Percentiles rank a stretch among this genome's conserved stretches.
These are phyloP conservation scores for Teunomyces stri DNA, from an alignment of 805 yeast genomes.

Conservation along the genomic window DNA sequence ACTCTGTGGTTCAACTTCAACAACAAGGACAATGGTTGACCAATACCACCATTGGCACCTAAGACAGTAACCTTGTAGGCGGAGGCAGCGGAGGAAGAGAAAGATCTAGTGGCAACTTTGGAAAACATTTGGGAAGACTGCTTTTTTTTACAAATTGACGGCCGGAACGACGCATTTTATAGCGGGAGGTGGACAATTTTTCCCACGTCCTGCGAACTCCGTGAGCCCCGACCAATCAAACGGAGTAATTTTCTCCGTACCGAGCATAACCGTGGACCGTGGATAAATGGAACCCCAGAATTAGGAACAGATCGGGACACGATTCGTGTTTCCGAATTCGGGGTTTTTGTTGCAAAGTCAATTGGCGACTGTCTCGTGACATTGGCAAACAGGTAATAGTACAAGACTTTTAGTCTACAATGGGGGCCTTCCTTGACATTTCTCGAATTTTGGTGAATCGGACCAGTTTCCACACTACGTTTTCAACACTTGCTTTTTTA, in stretches of 20 bases:
- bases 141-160: neutral
- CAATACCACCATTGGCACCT: slow-evolving; percentile 94
- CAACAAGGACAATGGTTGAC: slow-evolving; percentile 78
- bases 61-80: slow-evolving; percentile 73
- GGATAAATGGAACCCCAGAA: slow-evolving; percentile 2
- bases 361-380: neutral
- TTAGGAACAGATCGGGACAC: slow-evolving; percentile 2
- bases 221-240: slow-evolving; percentile 2
- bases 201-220: slow-evolving; percentile 1
- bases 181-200: neutral
- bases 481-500: no score
- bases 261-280: slow-evolving; percentile 2
- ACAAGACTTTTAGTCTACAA: no score
- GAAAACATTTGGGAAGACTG: slow-evolving; percentile 44
- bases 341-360: neutral
- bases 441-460: no score
- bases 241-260: neutral
- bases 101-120: slow-evolving; percentile 57
- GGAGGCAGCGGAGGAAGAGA: slow-evolving; percentile 62
- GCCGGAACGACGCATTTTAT: neutral
- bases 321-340: neutral
- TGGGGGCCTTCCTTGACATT: no score
- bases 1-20: slow-evolving; percentile 87
- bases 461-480: no score
- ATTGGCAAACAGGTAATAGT: no score